Percentiles rank a stretch among this genome's conserved stretches.
These are phyloP conservation scores for Athelia psychrophila DNA, from an alignment of 1,284 basidiomycete species.

Conservation along the genomic window DNA sequence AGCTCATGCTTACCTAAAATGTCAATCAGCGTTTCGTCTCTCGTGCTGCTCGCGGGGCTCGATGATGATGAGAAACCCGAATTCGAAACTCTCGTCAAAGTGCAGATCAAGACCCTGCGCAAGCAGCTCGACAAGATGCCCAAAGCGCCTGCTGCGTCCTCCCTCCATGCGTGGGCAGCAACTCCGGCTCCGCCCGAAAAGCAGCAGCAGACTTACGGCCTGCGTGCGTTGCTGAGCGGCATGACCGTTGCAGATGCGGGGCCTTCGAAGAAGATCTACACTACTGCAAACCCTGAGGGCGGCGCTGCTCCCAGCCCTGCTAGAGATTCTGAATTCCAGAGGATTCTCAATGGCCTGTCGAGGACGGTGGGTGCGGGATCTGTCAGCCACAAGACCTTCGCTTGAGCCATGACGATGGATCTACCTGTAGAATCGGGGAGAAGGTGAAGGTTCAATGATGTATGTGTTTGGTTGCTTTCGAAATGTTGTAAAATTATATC, in stretches of 20 bases:
- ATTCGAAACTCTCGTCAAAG: slow-evolving; percentile 49
- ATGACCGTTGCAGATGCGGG: not conserved
- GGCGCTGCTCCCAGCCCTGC: too few species aligned
- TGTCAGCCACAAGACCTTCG: not conserved
- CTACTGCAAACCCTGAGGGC: not conserved
- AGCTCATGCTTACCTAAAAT: too few species aligned
- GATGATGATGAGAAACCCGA: slow-evolving; percentile 44
- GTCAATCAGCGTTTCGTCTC: slow-evolving; percentile 57
- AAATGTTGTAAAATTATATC: too few species aligned
- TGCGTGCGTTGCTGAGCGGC: not conserved
- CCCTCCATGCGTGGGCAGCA: too few species aligned
- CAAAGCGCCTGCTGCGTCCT: not conserved
- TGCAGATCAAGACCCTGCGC: slow-evolving; percentile 56
- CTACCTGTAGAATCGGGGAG: too few species aligned
- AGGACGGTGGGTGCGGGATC: not conserved
- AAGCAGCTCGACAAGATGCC: slow-evolving; percentile 43
- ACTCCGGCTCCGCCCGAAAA: too few species aligned
- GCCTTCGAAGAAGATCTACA: not conserved
- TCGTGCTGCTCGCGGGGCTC: slow-evolving; percentile 52
- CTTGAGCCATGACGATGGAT: too few species aligned
- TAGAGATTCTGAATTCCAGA: too few species aligned
- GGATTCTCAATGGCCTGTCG: not conserved
- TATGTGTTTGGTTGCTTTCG: too few species aligned
- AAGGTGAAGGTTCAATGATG: too few species aligned
- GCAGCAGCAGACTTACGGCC: not conserved